Evolutionary conservation across 1,139 yeast species (phyloP), one percentile per base, ranked within the genome.

Genomic region (Sugiyamaella sp.): DNA sequence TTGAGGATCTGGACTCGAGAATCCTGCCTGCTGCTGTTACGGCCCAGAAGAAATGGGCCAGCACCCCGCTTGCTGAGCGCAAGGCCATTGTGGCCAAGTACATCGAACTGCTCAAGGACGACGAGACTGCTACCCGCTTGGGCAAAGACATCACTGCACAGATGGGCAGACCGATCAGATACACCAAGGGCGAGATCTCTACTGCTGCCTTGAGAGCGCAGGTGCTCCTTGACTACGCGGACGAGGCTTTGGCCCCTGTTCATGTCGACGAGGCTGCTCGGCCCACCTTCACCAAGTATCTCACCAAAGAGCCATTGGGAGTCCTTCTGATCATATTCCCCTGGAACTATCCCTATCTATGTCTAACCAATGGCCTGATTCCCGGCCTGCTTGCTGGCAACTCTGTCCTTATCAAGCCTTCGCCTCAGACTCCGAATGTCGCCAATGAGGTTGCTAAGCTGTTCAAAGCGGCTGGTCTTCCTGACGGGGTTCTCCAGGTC

Each of bases 311-410:
- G 67, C 89, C 90, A 54, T 74, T 81, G 59, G 95, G 95, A 63
- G 91, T 86, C 45, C 84, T 88, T 69, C 89, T 90, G 50, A 88
- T 86, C 70, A 85, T 89, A 61, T 86, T 87, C 66, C 95, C 96
- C 53, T 88, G 95, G 95, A 87, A 87, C 72, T 87, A 86, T 77
- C 95, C 96, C 51, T 75, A 86, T 64, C 76, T 85, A 71, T 85
- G 87, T 82, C 78, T 86, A 72, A 77, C 89, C 41, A 87, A 93
- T 88, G 87, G 88, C 64, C 75, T 88, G 54, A 89, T 88, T 51
- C 95, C 96, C 10, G 91, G 93, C 46, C 74, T 88, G 61, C 85
- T 89, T 48, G 84, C 91, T 45, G 95, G 95, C 70, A 86, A 87
- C 72, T 83, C 95, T 39, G 83, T 86, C 58, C 86, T 88, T 42